phyloP scores from a whole-genome alignment of 2,329 filamentous ascomycete genomes.

The Talaromyces rugulosus region DNA sequence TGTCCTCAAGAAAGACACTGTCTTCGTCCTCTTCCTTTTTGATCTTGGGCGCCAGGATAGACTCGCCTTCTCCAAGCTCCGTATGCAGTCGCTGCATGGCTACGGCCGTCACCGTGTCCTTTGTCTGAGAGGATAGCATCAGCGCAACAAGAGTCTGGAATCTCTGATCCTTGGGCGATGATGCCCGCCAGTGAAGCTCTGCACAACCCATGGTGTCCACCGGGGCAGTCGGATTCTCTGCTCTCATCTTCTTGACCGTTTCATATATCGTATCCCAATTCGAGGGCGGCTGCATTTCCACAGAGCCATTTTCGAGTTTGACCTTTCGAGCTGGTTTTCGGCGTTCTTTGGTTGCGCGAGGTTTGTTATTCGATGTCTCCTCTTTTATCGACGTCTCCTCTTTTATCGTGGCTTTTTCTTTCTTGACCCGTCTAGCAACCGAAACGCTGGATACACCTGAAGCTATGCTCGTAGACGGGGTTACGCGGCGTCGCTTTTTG shows the following conservation, averaged over 20 bases:
- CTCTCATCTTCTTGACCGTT: constrained; percentile 73
- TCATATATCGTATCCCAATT: constrained; percentile 83
- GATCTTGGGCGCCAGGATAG: constrained; percentile 16
- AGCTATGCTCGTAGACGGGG: constrained; percentile 19
- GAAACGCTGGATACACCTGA: constrained; percentile 16
- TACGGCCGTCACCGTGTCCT: constrained; percentile 82
- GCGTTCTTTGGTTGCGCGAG: constrained; percentile 29
- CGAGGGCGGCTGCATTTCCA: constrained; percentile 56
- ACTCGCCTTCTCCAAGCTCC: constrained; percentile 51
- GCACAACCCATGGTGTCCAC: constrained; percentile 98
- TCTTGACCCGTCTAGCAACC: constrained; percentile 17
- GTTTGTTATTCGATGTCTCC: constrained; percentile 14
- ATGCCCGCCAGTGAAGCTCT: constrained; percentile 40
- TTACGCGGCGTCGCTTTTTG: constrained; percentile 48
- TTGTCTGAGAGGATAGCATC: constrained; percentile 91
- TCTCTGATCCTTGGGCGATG: constrained; percentile 55
- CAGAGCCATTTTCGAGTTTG: constrained; percentile 32
- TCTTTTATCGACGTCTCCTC: constrained; percentile 26
- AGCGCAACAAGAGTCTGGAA: constrained; percentile 84
- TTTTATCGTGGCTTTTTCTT: constrained; percentile 24
- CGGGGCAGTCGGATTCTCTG: constrained; percentile 63
- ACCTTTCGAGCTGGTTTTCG: constrained; percentile 38
- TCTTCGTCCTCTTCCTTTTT: constrained; percentile 20
- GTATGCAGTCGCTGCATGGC: constrained; percentile 77
- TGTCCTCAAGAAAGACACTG: constrained; percentile 11